Base-by-base conservation (phyloP, 2,329 filamentous ascomycete species). In the Epichloe festucae region DNA sequence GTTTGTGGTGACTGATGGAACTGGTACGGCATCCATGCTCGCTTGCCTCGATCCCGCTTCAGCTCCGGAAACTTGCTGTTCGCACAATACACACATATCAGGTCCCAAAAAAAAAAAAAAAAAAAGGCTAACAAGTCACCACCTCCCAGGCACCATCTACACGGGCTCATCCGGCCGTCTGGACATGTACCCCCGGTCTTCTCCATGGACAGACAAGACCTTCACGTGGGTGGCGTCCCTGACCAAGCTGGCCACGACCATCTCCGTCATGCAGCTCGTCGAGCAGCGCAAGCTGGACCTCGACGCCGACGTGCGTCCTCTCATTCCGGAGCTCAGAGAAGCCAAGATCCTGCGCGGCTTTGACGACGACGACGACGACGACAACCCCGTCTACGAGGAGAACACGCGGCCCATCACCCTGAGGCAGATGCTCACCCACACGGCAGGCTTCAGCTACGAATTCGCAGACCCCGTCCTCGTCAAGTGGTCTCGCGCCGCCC, bases 351-450 rank as follows among this genome's bases (percentile, higher is more conserved):
- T 73, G 5, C 60, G 58, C 12, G 70, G 66, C 10, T 71, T 72
- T 50, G 58, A 65, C 31, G 19, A 19, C 19, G 19, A 19, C 19
- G 19, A 19, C 23, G 57, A 57, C 0, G 57, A 65, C 5, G 68
- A 59, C 21, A 55, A 61, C 35, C 70, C 72, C 0, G 60, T 69
- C 5, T 62, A 72, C 5, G 63, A 67, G 47, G 60, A 65, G 6
- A 70, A 71, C 53, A 58, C 54, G 2, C 56, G 51, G 14, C 62
- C 68, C 14, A 67, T 75, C 49, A 72, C 69, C 0, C 58, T 73
- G 19, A 63, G 67, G 64, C 67, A 64, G 21, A 66, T 79, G 0
- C 66, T 80, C 3, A 73, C 71, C 0, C 77, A 80, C 58, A 73
- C 74, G 0, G 62, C 67, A 5, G 77, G 77, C 2, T 53, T 76